Percentiles rank a stretch among this genome's conserved stretches.
Conservation (phyloP, 139 green algal genomes). For the Asterochloris sp. region DNA sequence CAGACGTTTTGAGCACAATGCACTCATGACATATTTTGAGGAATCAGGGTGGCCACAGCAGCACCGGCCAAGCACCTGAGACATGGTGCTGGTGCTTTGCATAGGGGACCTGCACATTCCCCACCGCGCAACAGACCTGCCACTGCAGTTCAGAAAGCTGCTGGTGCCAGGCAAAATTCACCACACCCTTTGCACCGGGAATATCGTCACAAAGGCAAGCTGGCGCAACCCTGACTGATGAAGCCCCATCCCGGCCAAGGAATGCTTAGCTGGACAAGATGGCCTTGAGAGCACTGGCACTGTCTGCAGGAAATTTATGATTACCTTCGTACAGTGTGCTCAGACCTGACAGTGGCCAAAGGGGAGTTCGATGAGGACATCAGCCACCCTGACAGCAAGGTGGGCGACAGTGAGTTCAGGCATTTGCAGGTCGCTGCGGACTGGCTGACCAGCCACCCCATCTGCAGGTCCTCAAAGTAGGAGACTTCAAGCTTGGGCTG, state of each 20-base stretch:
- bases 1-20: neutral
- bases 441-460: neutral
- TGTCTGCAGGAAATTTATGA: conserved; percentile 74
- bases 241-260: neutral
- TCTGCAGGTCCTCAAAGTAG: conserved; percentile 75
- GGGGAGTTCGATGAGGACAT: conserved; percentile 90
- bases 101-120: conserved; percentile 94
- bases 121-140: conserved; percentile 77
- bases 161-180: conserved; percentile 94
- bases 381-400: conserved; percentile 62
- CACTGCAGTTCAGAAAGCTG: conserved; percentile 87
- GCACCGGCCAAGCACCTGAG: too few relatives aligned
- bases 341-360: conserved; percentile 69
- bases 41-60: neutral
- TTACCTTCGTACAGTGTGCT: conserved; percentile 77
- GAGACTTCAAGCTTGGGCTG: conserved; percentile 81
- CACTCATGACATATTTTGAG: neutral
- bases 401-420: neutral
- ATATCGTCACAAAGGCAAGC: conserved; percentile 79
- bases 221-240: neutral
- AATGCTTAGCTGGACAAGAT: neutral
- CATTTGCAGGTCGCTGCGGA: neutral
- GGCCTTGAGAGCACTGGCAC: neutral
- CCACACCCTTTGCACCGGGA: conserved; percentile 84
- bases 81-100: conserved; percentile 92